These are phyloP conservation scores for Spathaspora passalidarum DNA, from an alignment of 805 yeast genomes.

Conservation along the genomic window DNA sequence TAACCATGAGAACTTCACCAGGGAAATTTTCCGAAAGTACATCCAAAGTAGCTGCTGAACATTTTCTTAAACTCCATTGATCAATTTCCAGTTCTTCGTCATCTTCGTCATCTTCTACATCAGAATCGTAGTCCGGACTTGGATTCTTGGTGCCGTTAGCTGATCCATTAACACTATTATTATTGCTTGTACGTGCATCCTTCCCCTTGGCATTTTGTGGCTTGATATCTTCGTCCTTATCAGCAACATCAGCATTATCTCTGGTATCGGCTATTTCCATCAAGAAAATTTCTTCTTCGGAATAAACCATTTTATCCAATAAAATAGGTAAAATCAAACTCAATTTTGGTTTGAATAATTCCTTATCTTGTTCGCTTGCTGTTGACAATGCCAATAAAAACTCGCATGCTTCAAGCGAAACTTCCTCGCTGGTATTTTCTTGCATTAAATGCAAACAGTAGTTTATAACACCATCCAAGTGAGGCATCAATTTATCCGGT, in stretches of 20 bases:
- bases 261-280: conserved; percentile 64
- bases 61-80: conserved; percentile 90
- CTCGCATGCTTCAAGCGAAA: conserved; percentile 91
- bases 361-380: conserved; percentile 42
- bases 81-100: conserved; percentile 65
- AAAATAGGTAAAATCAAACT: conserved; percentile 70
- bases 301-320: conserved; percentile 79
- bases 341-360: conserved; percentile 48
- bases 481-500: conserved; percentile 78
- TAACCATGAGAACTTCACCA: conserved; percentile 57
- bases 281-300: conserved; percentile 72
- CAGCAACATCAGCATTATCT: conserved; percentile 76
- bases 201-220: conserved; percentile 76
- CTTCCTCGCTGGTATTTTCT: conserved; percentile 57
- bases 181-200: conserved; percentile 27
- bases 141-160: background rate
- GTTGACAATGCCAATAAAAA: conserved; percentile 76
- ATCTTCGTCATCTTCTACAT: conserved; percentile 67
- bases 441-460: conserved; percentile 80
- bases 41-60: conserved; percentile 92
- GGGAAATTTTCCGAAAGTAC: conserved; percentile 69
- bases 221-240: conserved; percentile 81
- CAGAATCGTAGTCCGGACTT: conserved; percentile 41
- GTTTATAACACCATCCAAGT: conserved; percentile 79
- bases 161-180: conserved; percentile 11